Conservation (phyloP, 1,284 basidiomycete genomes). For the Sporisorium iseilematis-ciliati region DNA sequence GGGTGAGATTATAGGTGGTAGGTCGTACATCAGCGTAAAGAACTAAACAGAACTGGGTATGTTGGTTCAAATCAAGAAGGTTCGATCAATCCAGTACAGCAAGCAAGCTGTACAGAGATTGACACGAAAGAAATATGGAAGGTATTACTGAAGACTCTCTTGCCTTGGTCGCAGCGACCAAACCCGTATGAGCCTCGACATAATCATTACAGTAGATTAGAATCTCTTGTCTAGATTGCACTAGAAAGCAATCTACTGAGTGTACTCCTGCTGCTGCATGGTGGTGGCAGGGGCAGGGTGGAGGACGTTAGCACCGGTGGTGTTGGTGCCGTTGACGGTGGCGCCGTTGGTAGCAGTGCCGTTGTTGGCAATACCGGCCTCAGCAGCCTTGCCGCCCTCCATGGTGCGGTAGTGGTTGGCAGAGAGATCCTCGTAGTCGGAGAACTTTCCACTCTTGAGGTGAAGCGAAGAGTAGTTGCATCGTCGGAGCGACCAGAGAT, state of each 20-base stretch:
- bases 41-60: conserved; percentile 23
- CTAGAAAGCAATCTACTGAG: conserved; percentile 29
- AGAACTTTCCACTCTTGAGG: conserved; percentile 58
- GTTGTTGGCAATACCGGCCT: conserved; percentile 21
- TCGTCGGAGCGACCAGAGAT: conserved; percentile 55
- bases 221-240: background rate
- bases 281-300: conserved; percentile 36
- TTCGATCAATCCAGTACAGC: background rate
- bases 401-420: conserved; percentile 23
- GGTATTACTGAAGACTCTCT: background rate
- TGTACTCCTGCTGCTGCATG: conserved; percentile 36
- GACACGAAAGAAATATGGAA: background rate
- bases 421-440: conserved; percentile 48
- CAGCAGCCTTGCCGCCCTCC: conserved; percentile 33
- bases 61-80: conserved; percentile 4
- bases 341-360: conserved; percentile 14
- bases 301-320: conserved; percentile 21
- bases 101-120: background rate
- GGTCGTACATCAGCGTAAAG: conserved; percentile 13
- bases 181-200: background rate
- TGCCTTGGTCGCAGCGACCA: background rate
- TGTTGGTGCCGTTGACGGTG: conserved; percentile 7
- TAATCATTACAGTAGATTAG: background rate
- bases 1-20: conserved; percentile 13
- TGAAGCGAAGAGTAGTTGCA: conserved; percentile 58